These are phyloP conservation scores for Suillus placidus DNA, from an alignment of 768 basidiomycete genomes.

Conservation along the genomic window DNA sequence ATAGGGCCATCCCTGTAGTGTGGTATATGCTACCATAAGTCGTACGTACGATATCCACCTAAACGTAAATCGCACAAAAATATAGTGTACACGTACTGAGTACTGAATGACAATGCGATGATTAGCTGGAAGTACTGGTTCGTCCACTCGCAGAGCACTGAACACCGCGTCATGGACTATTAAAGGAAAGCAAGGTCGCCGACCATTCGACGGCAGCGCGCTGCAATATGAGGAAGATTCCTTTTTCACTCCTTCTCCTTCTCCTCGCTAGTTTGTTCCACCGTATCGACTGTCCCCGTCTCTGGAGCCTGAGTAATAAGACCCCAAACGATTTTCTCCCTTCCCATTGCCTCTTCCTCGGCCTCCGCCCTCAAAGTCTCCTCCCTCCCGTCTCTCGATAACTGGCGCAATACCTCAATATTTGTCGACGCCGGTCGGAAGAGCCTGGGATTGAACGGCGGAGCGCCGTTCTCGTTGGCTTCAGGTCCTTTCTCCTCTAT, in stretches of 20 bases:
- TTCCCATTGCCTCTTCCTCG: conserved; percentile 39
- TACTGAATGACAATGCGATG: not conserved
- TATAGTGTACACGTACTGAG: not conserved
- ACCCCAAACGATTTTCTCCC: conserved; percentile 50
- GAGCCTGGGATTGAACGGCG: conserved; percentile 26
- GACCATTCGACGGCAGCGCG: not conserved
- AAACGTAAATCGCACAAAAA: conserved; percentile 1
- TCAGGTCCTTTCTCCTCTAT: conserved; percentile 1
- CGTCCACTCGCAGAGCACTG: no score
- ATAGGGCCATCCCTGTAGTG: not conserved
- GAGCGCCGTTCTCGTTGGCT: not conserved
- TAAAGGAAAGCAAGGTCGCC: not conserved
- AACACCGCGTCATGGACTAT: not conserved
- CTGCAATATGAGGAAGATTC: not conserved
- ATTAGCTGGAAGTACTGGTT: not conserved
- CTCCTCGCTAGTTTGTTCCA: no score
- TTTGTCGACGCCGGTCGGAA: conserved; percentile 39
- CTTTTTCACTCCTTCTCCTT: not conserved
- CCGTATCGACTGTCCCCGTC: not conserved
- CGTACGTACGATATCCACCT: not conserved
- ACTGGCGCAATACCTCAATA: conserved; percentile 45
- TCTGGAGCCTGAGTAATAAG: not conserved
- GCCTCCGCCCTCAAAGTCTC: conserved; percentile 41
- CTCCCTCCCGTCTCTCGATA: conserved; percentile 50
- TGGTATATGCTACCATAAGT: not conserved